These are phyloP conservation scores for Podospora pseudoanserina DNA, from an alignment of 495 filamentous ascomycete species.

Conservation along the genomic window DNA sequence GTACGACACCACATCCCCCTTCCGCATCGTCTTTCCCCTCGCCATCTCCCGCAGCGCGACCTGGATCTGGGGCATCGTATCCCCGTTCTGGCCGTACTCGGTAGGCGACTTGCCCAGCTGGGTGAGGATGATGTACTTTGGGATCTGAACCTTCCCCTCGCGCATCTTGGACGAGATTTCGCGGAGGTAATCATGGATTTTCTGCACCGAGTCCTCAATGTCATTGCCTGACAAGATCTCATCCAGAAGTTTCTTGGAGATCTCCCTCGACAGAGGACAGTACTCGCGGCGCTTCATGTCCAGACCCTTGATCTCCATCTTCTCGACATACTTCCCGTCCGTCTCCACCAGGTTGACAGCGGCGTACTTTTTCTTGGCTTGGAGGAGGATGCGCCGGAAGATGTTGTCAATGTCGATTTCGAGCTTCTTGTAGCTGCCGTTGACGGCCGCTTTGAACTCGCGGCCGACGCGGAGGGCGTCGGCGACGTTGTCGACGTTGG, in stretches of 20 bases:
- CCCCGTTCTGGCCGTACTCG: constrained; percentile 89
- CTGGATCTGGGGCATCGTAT: constrained; percentile 96
- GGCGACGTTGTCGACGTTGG: constrained; percentile 87
- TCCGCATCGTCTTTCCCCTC: constrained; percentile 79
- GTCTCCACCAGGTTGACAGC: constrained; percentile 89
- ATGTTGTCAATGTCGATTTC: constrained; percentile 99
- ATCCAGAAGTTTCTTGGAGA: constrained; percentile 76
- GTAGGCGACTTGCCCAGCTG: constrained; percentile 92
- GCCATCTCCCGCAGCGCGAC: constrained; percentile 86
- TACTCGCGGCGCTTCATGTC: constrained; percentile 98
- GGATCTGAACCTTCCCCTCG: constrained; percentile 62
- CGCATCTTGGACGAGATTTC: constrained; percentile 81
- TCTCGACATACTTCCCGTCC: constrained; percentile 86
- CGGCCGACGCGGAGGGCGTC: constrained; percentile 84
- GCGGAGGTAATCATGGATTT: constrained; percentile 87
- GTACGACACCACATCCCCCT: constrained; percentile 93
- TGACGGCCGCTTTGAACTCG: constrained; percentile 66
- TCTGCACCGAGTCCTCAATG: constrained; percentile 78
- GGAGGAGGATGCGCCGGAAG: constrained; percentile 86
- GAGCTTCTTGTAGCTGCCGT: constrained; percentile 81
- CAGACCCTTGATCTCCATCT: constrained; percentile 95
- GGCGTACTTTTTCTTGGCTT: constrained; percentile 99
- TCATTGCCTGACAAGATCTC: constrained; percentile 94
- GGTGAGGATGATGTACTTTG: constrained; percentile 95
- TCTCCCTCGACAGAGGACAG: constrained; percentile 89